phyloP scores from a whole-genome alignment of 352 stramenopile species.

The Plasmopara viticola region DNA sequence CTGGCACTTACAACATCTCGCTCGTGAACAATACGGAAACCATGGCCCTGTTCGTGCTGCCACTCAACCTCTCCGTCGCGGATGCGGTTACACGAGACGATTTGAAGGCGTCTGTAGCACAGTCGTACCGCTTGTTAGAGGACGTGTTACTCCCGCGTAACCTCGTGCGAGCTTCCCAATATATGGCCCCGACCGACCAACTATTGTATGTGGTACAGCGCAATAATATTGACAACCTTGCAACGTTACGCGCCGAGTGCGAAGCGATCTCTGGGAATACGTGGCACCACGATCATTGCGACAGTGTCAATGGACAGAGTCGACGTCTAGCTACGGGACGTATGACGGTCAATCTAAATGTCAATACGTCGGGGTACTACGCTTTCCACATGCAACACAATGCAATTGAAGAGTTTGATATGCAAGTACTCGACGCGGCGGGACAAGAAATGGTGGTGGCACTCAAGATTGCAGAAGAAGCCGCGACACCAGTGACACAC shows the following conservation, averaged over 20 bases:
- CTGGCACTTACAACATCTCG: constrained; percentile 36
- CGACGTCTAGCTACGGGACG: constrained; percentile 22
- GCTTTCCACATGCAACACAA: constrained; percentile 50
- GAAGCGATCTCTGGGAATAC: constrained; percentile 32
- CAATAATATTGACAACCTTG: constrained; percentile 41
- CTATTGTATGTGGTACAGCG: constrained; percentile 41
- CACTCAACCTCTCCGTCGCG: constrained; percentile 18
- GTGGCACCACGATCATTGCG: constrained; percentile 48
- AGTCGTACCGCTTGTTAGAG: constrained; percentile 21
- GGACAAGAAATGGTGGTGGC: constrained; percentile 8
- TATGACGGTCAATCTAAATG: constrained; percentile 39
- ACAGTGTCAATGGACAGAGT: constrained; percentile 27
- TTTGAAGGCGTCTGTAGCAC: constrained; percentile 22
- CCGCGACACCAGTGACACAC: too few relatives aligned
- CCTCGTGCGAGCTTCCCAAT: constrained; percentile 31
- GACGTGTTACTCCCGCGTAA: constrained; percentile 39
- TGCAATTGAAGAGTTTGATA: constrained; percentile 37
- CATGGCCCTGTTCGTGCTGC: constrained; percentile 39
- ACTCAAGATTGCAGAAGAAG: constrained; percentile 21
- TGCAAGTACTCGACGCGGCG: constrained; percentile 26
- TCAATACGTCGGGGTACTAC: constrained; percentile 26
- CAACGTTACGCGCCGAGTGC: constrained; percentile 27
- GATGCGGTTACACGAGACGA: constrained; percentile 17
- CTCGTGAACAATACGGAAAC: constrained; percentile 38
- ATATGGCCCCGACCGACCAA: constrained; percentile 33